Evolutionary conservation across 768 basidiomycete genomes (phyloP).

Genomic region (Boletus rubropictus): DNA sequence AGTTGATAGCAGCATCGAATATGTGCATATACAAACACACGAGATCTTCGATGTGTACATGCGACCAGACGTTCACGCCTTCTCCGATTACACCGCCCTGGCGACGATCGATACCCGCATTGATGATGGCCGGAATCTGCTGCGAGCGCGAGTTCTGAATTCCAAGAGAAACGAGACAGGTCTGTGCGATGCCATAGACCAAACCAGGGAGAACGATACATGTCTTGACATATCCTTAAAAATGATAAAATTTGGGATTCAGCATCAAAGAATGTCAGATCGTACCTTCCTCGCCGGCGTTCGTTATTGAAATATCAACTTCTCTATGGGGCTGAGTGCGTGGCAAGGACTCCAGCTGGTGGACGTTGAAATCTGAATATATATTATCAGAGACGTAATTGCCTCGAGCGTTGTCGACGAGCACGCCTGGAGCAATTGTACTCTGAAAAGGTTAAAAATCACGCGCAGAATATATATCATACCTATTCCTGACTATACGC

Average conservation of each 20-base stretch:
- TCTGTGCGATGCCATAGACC: conserved; percentile 52
- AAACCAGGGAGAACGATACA: conserved; percentile 50
- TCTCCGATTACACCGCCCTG: conserved; percentile 51
- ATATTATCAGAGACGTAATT: conserved; percentile 34
- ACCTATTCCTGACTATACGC: conserved; percentile 46
- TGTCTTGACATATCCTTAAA: conserved; percentile 45
- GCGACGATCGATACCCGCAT: conserved; percentile 40
- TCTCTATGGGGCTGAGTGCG: conserved; percentile 41
- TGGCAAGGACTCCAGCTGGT: conserved; percentile 41
- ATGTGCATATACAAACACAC: conserved; percentile 40
- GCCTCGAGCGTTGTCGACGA: conserved; percentile 35
- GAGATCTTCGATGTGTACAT: conserved; percentile 50
- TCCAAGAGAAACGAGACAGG: conserved; percentile 43
- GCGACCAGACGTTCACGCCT: conserved; percentile 57
- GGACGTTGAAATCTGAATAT: conserved; percentile 46
- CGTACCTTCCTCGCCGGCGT: conserved; percentile 44
- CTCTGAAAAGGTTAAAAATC: not conserved
- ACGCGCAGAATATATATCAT: not conserved
- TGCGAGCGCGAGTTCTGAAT: conserved; percentile 49
- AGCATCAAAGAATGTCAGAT: not conserved
- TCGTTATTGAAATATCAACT: conserved; percentile 44
- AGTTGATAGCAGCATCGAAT: conserved; percentile 32
- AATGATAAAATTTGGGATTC: not conserved
- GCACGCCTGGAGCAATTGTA: conserved; percentile 7
- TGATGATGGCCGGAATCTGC: conserved; percentile 47